phyloP scores from a whole-genome alignment of 352 stramenopile species.

The Globisporangium ultimum region DNA sequence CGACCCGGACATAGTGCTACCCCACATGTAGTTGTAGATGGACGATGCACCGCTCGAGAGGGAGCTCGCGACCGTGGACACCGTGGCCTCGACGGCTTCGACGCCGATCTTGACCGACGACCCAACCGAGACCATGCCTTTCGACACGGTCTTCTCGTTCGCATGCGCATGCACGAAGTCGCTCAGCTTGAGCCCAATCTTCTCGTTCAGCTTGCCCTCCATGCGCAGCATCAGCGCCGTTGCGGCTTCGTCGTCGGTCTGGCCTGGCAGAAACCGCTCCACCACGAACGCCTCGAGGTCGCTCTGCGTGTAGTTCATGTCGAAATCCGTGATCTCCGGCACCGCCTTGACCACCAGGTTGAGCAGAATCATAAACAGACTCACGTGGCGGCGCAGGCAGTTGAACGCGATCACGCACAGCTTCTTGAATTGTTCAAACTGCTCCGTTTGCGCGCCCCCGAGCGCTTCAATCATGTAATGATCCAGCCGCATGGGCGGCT shows the following conservation, averaged over 20 bases:
- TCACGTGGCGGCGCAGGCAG: conserved; percentile 80
- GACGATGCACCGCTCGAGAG: conserved; percentile 72
- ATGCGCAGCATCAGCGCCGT: conserved; percentile 80
- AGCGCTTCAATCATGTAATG: conserved; percentile 89
- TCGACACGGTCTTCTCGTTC: conserved; percentile 84
- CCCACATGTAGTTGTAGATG: conserved; percentile 87
- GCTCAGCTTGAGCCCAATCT: conserved; percentile 80
- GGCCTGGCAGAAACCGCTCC: conserved; percentile 75
- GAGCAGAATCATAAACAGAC: conserved; percentile 86
- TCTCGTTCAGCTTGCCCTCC: conserved; percentile 86
- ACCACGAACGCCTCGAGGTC: conserved; percentile 83
- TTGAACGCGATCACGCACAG: conserved; percentile 87
- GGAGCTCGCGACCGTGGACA: conserved; percentile 77
- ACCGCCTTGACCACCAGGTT: conserved; percentile 79
- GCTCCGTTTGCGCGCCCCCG: conserved; percentile 66
- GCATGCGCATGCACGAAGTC: conserved; percentile 85
- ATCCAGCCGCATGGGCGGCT: conserved; percentile 96
- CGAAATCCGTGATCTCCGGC: conserved; percentile 85
- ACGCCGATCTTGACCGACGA: conserved; percentile 83
- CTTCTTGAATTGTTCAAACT: conserved; percentile 86
- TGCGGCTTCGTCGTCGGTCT: conserved; percentile 78
- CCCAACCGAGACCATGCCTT: conserved; percentile 74
- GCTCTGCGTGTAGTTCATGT: conserved; percentile 80
- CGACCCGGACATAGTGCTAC: conserved; percentile 9
- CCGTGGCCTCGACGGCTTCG: conserved; percentile 62